phyloP scores from a whole-genome alignment of 2,329 filamentous ascomycete species.

The Emericellopsis atlantica region DNA sequence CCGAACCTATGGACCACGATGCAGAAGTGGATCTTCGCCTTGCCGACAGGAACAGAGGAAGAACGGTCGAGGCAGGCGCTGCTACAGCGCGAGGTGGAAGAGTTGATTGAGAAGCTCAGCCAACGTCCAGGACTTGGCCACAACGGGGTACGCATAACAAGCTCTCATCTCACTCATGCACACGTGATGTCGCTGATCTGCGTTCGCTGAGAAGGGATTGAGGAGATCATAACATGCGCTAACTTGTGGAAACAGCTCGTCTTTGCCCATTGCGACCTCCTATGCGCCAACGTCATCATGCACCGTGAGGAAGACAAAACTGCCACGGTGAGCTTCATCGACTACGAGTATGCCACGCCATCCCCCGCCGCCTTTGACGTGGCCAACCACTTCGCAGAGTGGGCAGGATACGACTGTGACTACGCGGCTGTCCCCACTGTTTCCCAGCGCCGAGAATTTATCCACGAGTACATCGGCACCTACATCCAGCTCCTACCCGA shows the following conservation, averaged over 20 bases:
- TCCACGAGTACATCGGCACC: constrained; percentile 67
- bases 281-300: constrained; percentile 95
- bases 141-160: constrained; percentile 46
- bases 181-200: background rate
- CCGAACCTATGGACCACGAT: constrained; percentile 92
- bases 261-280: constrained; percentile 88
- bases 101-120: constrained; percentile 59
- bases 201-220: too few species aligned
- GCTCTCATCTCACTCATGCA: background rate
- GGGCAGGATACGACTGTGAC: constrained; percentile 95
- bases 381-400: constrained; percentile 96
- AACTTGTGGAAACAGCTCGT: constrained; percentile 46
- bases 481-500: constrained; percentile 47
- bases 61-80: constrained; percentile 53
- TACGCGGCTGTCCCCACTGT: constrained; percentile 70
- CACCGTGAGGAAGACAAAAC: constrained; percentile 27
- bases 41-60: constrained; percentile 60
- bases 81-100: constrained; percentile 64
- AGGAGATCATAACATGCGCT: constrained; percentile 2
- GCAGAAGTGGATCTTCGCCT: constrained; percentile 86
- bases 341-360: constrained; percentile 95
- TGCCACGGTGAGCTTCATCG: constrained; percentile 62
- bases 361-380: constrained; percentile 93
- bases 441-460: constrained; percentile 65
- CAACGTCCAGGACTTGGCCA: constrained; percentile 64